A percentile compares a stretch with the other conserved stretches of the same genome.
Conservation (phyloP, 257 asterid species). For the Hygrophila difformis region DNA sequence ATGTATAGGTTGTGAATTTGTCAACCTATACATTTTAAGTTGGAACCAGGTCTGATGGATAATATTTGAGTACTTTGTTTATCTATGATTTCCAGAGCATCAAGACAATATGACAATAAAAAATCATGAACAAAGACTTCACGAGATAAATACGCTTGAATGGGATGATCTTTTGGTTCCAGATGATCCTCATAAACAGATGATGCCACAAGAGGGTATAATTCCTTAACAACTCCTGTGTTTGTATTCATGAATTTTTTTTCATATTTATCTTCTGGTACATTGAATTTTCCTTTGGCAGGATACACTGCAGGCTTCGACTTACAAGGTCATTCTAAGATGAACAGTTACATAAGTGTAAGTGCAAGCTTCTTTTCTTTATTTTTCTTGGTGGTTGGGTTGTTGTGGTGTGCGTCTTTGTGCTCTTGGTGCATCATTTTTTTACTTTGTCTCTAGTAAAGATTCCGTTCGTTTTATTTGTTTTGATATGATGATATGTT, state of each 20-base stretch:
- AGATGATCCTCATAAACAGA: slow-evolving; percentile 44
- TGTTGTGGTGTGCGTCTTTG: not conserved
- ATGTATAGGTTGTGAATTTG: not conserved
- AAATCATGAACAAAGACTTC: slow-evolving; percentile 67
- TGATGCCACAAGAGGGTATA: slow-evolving; percentile 53
- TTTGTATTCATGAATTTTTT: not conserved
- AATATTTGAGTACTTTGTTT: slow-evolving; percentile 11
- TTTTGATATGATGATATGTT: slow-evolving; percentile 3
- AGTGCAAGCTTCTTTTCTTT: slow-evolving; percentile 20
- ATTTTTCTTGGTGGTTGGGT: not conserved
- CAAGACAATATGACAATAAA: slow-evolving; percentile 31
- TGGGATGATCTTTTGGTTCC: slow-evolving; percentile 94
- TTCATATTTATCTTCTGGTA: slow-evolving; percentile 5
- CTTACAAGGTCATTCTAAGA: slow-evolving; percentile 35
- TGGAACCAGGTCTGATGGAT: slow-evolving; percentile 17
- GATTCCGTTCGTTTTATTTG: not conserved
- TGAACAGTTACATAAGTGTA: slow-evolving; percentile 38
- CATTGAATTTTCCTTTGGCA: slow-evolving; percentile 20
- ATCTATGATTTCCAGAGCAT: slow-evolving; percentile 39
- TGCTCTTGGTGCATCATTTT: slow-evolving; percentile 1
- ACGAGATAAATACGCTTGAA: slow-evolving; percentile 86
- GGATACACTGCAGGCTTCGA: slow-evolving; percentile 44
- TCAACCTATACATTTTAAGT: not conserved
- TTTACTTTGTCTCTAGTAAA: slow-evolving; percentile 6
- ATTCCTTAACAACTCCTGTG: not conserved